A percentile compares a stretch with the other conserved stretches of the same genome.
phyloP scores from a whole-genome alignment of 2,329 filamentous ascomycete species.

The Clarireedia homoeocarpa region DNA sequence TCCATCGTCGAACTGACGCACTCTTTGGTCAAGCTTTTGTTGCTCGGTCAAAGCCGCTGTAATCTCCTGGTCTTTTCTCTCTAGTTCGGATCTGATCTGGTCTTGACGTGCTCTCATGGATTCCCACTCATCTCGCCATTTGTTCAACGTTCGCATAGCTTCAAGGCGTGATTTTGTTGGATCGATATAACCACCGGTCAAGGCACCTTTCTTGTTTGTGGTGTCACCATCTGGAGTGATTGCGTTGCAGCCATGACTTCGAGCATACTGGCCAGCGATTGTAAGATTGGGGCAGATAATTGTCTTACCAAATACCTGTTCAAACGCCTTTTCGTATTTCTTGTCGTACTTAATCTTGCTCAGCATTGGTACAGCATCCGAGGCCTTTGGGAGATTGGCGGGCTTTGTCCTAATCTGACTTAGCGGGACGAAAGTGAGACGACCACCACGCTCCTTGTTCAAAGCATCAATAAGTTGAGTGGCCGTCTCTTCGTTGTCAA shows the following conservation, averaged over 20 bases:
- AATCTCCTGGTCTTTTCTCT: conserved; percentile 79
- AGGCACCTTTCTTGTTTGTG: conserved; percentile 87
- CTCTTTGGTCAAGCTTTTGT: conserved; percentile 73
- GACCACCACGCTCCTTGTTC: conserved; percentile 70
- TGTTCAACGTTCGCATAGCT: conserved; percentile 66
- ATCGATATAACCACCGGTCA: conserved; percentile 93
- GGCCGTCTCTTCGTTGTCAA: conserved; percentile 84
- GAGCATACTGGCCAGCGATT: conserved; percentile 82
- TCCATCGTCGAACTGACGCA: conserved; percentile 70
- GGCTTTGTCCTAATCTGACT: conserved; percentile 67
- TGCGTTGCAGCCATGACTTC: conserved; percentile 83
- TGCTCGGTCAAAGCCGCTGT: conserved; percentile 78
- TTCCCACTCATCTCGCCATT: conserved; percentile 70
- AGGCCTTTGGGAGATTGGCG: conserved; percentile 72
- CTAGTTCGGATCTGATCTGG: conserved; percentile 62
- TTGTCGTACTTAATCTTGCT: conserved; percentile 75
- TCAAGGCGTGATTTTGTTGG: conserved; percentile 79
- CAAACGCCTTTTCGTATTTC: conserved; percentile 75
- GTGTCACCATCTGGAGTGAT: conserved; percentile 94
- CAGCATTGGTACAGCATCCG: conserved; percentile 80
- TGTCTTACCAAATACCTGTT: conserved; percentile 91
- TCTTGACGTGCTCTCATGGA: conserved; percentile 52
- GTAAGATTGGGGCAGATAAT: conserved; percentile 88
- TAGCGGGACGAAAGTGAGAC: conserved; percentile 91
- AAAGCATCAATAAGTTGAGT: conserved; percentile 73